These are phyloP conservation scores for Plectosphaerella cucumerina DNA, from an alignment of 2,329 filamentous ascomycete species.

Conservation along the genomic window DNA sequence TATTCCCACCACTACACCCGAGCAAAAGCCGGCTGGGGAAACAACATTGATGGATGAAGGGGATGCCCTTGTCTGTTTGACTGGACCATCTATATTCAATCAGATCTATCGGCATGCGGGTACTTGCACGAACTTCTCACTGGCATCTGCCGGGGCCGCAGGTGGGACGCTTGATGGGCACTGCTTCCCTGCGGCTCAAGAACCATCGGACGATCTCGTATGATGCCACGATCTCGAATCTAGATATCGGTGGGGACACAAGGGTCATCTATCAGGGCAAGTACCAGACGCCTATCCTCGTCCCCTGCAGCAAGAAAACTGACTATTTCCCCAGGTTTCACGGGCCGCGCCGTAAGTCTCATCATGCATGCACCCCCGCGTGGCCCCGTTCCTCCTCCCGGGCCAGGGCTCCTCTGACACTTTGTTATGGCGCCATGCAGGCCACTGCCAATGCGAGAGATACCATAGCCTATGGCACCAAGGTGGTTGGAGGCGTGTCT, in stretches of 20 bases:
- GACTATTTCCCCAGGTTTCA: slow-evolving; percentile 23
- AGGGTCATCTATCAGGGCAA: slow-evolving; percentile 32
- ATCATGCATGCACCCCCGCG: not conserved
- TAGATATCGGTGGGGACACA: slow-evolving; percentile 20
- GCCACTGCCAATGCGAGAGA: slow-evolving; percentile 32
- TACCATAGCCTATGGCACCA: slow-evolving; percentile 33
- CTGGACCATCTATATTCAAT: too few species aligned
- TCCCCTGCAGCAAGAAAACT: not conserved
- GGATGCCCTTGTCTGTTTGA: too few species aligned
- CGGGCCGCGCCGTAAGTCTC: slow-evolving; percentile 27
- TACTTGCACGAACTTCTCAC: too few species aligned
- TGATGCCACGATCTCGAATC: slow-evolving; percentile 23
- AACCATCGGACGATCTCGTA: slow-evolving; percentile 9
- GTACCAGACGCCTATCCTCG: not conserved
- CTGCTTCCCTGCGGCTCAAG: too few species aligned
- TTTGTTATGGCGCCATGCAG: slow-evolving; percentile 11
- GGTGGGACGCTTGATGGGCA: too few species aligned
- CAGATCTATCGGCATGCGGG: too few species aligned
- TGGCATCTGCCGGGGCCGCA: too few species aligned
- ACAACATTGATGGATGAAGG: too few species aligned
- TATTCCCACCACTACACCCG: too few species aligned
- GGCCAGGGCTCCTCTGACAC: not conserved
- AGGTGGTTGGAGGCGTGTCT: slow-evolving; percentile 32
- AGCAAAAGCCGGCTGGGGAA: too few species aligned
- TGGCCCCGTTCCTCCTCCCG: not conserved